These are phyloP conservation scores for Kazachstania africana DNA, from an alignment of 805 yeast genomes.

Conservation along the genomic window DNA sequence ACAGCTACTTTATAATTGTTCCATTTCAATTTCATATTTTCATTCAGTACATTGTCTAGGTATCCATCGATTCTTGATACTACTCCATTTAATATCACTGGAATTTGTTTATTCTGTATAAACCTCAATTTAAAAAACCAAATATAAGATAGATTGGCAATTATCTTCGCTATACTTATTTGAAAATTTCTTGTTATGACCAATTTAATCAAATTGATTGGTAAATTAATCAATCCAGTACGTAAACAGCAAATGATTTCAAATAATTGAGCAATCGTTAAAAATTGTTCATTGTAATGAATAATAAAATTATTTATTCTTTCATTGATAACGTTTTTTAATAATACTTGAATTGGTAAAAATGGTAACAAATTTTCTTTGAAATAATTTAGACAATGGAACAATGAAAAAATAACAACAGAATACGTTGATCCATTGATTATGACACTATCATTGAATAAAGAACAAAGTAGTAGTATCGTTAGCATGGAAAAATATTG, in stretches of 20 bases:
- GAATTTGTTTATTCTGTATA: constrained; percentile 44
- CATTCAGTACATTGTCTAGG: constrained; percentile 31
- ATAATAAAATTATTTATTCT: constrained; percentile 26
- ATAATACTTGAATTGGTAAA: constrained; percentile 26
- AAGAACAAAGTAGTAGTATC: constrained; percentile 32
- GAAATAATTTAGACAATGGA: constrained; percentile 52
- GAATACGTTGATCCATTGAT: constrained; percentile 43
- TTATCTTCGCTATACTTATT: constrained; percentile 23
- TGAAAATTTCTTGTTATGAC: constrained; percentile 21
- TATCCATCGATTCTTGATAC: constrained; percentile 31
- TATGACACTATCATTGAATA: constrained; percentile 28
- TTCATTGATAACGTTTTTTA: constrained; percentile 20
- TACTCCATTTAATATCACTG: constrained; percentile 36
- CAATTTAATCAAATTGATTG: constrained; percentile 30
- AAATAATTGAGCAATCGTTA: constrained; percentile 34
- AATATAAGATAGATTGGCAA: constrained; percentile 35
- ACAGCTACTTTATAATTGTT: constrained; percentile 11
- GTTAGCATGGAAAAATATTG: constrained; percentile 44
- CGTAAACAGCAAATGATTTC: constrained; percentile 35
- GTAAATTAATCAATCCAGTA: constrained; percentile 29
- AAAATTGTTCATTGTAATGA: constrained; percentile 32
- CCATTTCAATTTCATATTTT: constrained; percentile 19
- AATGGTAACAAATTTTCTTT: constrained; percentile 44
- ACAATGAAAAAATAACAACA: constrained; percentile 49
- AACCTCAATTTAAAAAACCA: constrained; percentile 51